Base-by-base conservation (phyloP, 83 land plant species). In the Isoetes engelmannii region DNA sequence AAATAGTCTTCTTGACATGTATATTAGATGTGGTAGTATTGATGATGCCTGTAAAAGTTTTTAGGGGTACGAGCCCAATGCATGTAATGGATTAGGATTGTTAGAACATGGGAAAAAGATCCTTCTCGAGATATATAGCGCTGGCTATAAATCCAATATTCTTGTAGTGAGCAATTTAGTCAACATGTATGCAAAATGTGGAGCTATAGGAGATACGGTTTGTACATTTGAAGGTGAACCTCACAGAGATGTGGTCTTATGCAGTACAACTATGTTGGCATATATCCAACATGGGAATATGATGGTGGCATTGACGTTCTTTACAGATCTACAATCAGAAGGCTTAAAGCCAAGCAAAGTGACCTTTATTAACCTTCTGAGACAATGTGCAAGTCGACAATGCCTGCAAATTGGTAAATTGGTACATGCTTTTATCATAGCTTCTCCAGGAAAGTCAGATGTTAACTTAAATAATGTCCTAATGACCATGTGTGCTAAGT, bases 271-370 rank as follows among this genome's bases (percentile, higher is more conserved):
- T 8, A 59, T 59, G 18, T 12, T 18, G 1, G 62, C 62, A 4
- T 59, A 59, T 59, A 37, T 42, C 62, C 62, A 59, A 4, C 12
- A 59, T 12, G 62, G 62, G 62, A 10, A 59, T 59, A 12, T 59
- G 62, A 20, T 8, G 8, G 3, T 19, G 19, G 62, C 62, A 12
- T 10, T 19, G 62, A 20, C 8, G 10, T 59, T 59, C 28, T 59
- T 59, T 18, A 10, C 10, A 18, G 28, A 59, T 18, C 0, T 59
- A 3, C 10, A 59, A 12, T 12, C 28, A 18, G 18, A 12, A 18
- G 28, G 19, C 62, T 59, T 42, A 18, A 18, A 18, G 28, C 28
- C 62, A 59, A 8, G 12, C 28, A 59, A 59, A 18, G 28, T 19
- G 8, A 12, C 37, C 4, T 8, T 7, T 59, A 12, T 12, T 42